phyloP scores from a whole-genome alignment of 352 stramenopile species.

The Aphanomyces stellatus region DNA sequence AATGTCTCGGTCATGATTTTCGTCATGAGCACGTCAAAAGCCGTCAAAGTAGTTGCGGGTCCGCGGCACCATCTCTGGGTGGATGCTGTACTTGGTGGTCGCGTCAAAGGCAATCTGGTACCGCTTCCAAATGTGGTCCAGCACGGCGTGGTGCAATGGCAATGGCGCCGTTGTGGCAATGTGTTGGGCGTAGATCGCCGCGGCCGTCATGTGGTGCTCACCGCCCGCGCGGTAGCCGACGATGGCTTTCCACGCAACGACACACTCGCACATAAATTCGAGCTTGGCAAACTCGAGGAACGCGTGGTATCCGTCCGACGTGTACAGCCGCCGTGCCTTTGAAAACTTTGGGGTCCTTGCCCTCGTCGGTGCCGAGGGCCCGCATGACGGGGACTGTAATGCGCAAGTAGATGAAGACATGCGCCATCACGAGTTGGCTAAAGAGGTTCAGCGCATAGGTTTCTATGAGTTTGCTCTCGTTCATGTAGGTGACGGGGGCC shows the following conservation, averaged over 20 bases:
- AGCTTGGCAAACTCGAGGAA: not conserved
- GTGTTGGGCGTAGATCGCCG: not conserved
- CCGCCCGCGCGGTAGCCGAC: not conserved
- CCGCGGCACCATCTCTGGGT: not conserved
- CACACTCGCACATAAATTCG: not conserved
- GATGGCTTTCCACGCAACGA: not conserved
- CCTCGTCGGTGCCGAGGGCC: not conserved
- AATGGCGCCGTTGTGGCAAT: not conserved
- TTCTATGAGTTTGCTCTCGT: not conserved
- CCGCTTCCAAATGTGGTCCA: not conserved
- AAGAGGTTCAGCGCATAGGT: too few relatives aligned
- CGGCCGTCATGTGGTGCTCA: not conserved
- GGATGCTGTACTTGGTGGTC: conserved; percentile 20
- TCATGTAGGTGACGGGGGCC: not conserved
- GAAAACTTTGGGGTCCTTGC: too few relatives aligned
- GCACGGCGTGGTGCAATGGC: not conserved
- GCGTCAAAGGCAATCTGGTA: conserved; percentile 11
- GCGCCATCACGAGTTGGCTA: too few relatives aligned
- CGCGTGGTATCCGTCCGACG: not conserved
- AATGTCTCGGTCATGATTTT: too few relatives aligned
- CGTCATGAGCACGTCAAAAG: not conserved
- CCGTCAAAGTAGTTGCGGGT: not conserved
- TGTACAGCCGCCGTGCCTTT: not conserved
- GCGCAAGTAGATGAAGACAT: too few relatives aligned
- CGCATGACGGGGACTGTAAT: not conserved